Conservation (phyloP, 352 stramenopile genomes). For the Halophytophthora batemanensis region DNA sequence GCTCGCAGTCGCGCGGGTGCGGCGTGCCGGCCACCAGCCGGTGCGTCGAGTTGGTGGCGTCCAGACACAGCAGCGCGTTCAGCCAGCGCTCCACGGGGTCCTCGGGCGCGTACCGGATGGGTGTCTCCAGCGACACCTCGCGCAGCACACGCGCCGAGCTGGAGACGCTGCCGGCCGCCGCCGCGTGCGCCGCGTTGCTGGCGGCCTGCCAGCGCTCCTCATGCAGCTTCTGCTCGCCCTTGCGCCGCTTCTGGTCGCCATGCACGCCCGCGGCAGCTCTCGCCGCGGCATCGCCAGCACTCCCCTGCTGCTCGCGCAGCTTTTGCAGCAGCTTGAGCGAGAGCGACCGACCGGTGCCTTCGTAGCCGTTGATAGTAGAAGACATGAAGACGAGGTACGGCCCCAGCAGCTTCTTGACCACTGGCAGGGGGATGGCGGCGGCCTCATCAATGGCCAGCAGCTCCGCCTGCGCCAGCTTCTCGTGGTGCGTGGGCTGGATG, state of each 20-base stretch:
- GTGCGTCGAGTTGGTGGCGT: constrained; percentile 80
- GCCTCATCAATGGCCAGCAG: constrained; percentile 99
- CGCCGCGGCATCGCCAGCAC: constrained; percentile 52
- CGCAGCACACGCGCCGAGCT: constrained; percentile 79
- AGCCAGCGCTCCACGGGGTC: constrained; percentile 98
- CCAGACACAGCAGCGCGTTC: constrained; percentile 96
- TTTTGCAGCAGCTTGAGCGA: constrained; percentile 99
- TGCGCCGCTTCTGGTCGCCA: constrained; percentile 90
- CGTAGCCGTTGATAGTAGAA: constrained; percentile 99
- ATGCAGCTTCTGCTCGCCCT: constrained; percentile 95
- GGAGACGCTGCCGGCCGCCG: constrained; percentile 31
- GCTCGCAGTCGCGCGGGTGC: constrained; percentile 95
- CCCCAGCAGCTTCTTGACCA: constrained; percentile 95
- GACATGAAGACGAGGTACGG: constrained; percentile 98
- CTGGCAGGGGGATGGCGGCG: constrained; percentile 98
- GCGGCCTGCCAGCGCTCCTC: constrained; percentile 95
- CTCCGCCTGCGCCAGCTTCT: constrained; percentile 97
- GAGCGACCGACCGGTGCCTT: constrained; percentile 97
- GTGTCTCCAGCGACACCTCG: constrained; percentile 96
- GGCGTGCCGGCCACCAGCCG: constrained; percentile 92
- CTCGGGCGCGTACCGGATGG: constrained; percentile 96
- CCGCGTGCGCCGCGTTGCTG: constrained; percentile 78
- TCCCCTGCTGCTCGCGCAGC: constrained; percentile 92
- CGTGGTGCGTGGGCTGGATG: constrained; percentile 92
- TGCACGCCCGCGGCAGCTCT: constrained; percentile 71